phyloP scores from a whole-genome alignment of 2,329 filamentous ascomycete genomes.

The Diplodia intermedia region DNA sequence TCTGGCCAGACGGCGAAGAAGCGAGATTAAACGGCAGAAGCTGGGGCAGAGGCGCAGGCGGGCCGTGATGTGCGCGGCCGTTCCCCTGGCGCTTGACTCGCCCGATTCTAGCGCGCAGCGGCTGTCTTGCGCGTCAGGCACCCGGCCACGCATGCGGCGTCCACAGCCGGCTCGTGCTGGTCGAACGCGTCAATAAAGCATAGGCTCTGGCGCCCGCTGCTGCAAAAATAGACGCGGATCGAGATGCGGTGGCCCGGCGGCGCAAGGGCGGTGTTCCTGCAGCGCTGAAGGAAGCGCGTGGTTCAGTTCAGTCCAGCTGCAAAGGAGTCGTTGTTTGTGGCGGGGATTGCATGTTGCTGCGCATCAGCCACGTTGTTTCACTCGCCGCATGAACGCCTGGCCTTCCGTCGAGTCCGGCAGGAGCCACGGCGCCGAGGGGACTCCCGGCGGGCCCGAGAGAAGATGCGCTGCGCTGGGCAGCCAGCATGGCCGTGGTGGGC shows the following conservation, averaged over 20 bases:
- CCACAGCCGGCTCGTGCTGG: constrained; percentile 9
- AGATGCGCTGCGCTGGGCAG: too few species aligned
- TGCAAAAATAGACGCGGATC: constrained; percentile 4
- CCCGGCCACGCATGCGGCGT: constrained; percentile 1
- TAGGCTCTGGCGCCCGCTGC: neutral
- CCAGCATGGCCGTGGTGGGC: too few species aligned
- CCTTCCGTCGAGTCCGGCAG: neutral
- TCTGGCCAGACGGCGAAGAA: constrained; percentile 5
- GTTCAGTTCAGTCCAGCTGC: neutral
- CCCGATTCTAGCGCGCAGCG: neutral
- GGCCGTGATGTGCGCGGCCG: neutral
- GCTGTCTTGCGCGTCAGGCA: neutral
- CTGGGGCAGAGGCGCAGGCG: neutral
- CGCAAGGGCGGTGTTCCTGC: too few species aligned
- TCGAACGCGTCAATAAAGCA: constrained; percentile 28
- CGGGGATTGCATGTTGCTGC: neutral
- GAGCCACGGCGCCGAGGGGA: too few species aligned
- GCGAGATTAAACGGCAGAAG: constrained; percentile 16
- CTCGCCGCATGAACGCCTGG: neutral
- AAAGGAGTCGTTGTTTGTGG: neutral
- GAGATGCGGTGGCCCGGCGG: too few species aligned
- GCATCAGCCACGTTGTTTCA: neutral
- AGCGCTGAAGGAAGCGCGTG: neutral
- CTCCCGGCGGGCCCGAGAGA: too few species aligned
- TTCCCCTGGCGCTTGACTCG: constrained; percentile 25